phyloP scores from a whole-genome alignment of 192 early-diverging fungal species.

The Umbelopsis isabellina region DNA sequence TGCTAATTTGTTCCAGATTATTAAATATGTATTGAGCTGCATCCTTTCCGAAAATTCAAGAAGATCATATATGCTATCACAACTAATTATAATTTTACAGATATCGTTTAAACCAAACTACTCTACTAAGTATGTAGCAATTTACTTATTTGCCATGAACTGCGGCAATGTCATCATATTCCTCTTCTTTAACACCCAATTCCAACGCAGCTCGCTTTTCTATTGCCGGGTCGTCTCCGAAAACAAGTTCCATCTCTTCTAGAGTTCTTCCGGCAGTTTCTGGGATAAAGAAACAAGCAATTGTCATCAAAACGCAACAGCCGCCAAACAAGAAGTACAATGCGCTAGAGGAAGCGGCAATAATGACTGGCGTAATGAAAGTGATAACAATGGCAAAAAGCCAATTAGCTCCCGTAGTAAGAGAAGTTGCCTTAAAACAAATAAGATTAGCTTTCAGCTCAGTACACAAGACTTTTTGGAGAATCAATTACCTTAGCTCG shows the following conservation, averaged over 20 bases:
- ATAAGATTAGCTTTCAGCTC: background rate
- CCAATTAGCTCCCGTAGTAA: slow-evolving; percentile 28
- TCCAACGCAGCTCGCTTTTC: slow-evolving; percentile 3
- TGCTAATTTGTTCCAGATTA: too few species aligned
- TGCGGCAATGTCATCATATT: slow-evolving; percentile 4
- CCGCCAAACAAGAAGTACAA: slow-evolving; percentile 27
- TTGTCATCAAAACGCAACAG: slow-evolving; percentile 33
- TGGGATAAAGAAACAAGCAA: slow-evolving; percentile 28
- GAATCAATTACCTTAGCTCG: slow-evolving; percentile 11
- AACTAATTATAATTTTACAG: background rate
- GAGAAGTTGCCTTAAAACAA: background rate
- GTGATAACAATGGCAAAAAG: slow-evolving; percentile 26
- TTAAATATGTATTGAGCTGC: too few species aligned
- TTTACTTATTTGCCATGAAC: slow-evolving; percentile 5
- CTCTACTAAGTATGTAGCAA: background rate
- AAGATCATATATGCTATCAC: background rate
- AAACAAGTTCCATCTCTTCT: slow-evolving; percentile 86
- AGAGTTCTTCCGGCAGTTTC: slow-evolving; percentile 79
- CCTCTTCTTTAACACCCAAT: background rate
- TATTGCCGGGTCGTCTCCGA: slow-evolving; percentile 29
- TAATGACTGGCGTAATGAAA: slow-evolving; percentile 29
- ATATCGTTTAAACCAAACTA: background rate
- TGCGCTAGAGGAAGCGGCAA: slow-evolving; percentile 19
- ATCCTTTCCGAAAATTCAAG: background rate
- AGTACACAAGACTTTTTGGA: too few species aligned